Evolutionary conservation across 2,329 filamentous ascomycete genomes (phyloP).

Genomic region (Sarocladium brachiariae): DNA sequence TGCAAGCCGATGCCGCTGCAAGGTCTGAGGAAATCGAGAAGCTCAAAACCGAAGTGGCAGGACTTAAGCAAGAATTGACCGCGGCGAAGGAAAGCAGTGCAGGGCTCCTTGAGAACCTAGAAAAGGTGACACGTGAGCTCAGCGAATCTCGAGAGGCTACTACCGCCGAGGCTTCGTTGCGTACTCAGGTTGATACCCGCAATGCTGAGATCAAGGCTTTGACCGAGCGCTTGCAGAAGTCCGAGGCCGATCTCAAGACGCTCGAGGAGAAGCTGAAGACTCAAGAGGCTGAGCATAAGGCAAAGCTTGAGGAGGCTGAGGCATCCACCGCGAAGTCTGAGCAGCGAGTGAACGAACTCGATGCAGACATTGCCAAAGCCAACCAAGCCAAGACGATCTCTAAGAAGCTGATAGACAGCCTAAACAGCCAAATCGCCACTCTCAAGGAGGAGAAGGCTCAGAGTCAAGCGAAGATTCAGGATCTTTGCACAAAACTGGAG

Average conservation of each 20-base stretch:
- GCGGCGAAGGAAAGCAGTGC: slow-evolving; percentile 64
- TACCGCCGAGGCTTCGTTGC: slow-evolving; percentile 36
- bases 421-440: slow-evolving; percentile 29
- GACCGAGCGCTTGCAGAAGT: slow-evolving; percentile 39
- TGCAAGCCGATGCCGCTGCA: slow-evolving; percentile 68
- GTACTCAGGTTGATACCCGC: slow-evolving; percentile 42
- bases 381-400: slow-evolving; percentile 32
- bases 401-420: slow-evolving; percentile 33
- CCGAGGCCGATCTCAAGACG: slow-evolving; percentile 37
- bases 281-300: slow-evolving; percentile 24
- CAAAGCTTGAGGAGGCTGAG: slow-evolving; percentile 29
- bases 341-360: slow-evolving; percentile 30
- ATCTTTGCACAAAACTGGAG: slow-evolving; percentile 39
- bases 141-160: slow-evolving; percentile 36
- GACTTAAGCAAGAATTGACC: slow-evolving; percentile 62
- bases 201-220: slow-evolving; percentile 42
- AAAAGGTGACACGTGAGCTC: slow-evolving; percentile 60
- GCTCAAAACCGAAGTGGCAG: slow-evolving; percentile 62
- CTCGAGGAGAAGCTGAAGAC: slow-evolving; percentile 30
- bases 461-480: slow-evolving; percentile 27
- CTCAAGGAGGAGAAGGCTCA: slow-evolving; percentile 27
- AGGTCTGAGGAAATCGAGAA: slow-evolving; percentile 64
- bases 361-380: slow-evolving; percentile 33
- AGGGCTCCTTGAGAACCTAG: slow-evolving; percentile 59
- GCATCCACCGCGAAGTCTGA: slow-evolving; percentile 27